Evolutionary conservation across 768 basidiomycete species (phyloP).

Genomic region (Asterophora lycoperdoides): DNA sequence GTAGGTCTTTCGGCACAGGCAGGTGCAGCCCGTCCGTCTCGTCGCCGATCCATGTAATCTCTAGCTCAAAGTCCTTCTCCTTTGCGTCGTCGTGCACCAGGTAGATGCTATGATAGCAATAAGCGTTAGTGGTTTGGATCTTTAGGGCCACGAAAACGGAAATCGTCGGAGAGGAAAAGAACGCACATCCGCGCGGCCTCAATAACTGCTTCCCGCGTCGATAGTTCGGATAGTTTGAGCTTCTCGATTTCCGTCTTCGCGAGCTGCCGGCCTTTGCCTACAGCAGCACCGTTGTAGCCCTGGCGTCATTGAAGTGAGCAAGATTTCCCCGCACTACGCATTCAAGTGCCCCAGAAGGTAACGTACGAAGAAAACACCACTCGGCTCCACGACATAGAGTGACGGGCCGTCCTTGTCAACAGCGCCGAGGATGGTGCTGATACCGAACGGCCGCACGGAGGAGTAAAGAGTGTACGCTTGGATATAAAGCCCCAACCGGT

Average conservation of each 20-base stretch:
- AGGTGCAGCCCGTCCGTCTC: slow-evolving; percentile 79
- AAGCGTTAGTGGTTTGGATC: background rate
- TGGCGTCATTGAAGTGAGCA: slow-evolving; percentile 22
- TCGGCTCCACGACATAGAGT: slow-evolving; percentile 91
- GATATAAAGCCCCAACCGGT: slow-evolving; percentile 83
- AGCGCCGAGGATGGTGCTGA: slow-evolving; percentile 86
- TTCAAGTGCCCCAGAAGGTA: background rate
- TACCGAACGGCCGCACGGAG: slow-evolving; percentile 95
- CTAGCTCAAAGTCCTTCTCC: slow-evolving; percentile 97
- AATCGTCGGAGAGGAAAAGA: background rate
- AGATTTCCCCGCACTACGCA: no score
- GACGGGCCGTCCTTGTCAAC: slow-evolving; percentile 86
- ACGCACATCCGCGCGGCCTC: slow-evolving; percentile 95
- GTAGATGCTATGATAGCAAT: slow-evolving; percentile 73
- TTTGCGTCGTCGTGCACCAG: slow-evolving; percentile 96
- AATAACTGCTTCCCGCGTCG: slow-evolving; percentile 78
- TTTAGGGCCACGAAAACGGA: background rate
- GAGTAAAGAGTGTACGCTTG: slow-evolving; percentile 98
- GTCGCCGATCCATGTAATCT: slow-evolving; percentile 93
- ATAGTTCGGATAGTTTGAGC: slow-evolving; percentile 77
- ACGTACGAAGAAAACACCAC: slow-evolving; percentile 84
- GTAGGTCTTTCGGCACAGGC: slow-evolving; percentile 80
- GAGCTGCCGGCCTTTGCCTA: slow-evolving; percentile 95
- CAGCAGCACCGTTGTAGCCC: slow-evolving; percentile 96
- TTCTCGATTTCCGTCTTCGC: slow-evolving; percentile 99